These are phyloP conservation scores for Candida ovalis DNA, from an alignment of 805 yeast species.

Conservation along the genomic window DNA sequence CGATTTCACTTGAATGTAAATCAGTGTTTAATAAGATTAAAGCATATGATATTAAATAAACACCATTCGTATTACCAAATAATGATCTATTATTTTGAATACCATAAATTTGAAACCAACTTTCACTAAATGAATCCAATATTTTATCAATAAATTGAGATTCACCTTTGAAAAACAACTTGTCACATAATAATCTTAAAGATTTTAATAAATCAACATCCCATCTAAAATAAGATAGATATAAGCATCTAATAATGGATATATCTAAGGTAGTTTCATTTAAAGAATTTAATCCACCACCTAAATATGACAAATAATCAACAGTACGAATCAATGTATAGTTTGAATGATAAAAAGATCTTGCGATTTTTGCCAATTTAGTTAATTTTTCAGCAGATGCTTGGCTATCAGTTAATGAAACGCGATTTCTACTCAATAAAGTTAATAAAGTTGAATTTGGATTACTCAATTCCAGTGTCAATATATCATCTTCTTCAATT, in stretches of 20 bases:
- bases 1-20: conserved; percentile 52
- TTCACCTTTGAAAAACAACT: conserved; percentile 75
- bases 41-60: conserved; percentile 70
- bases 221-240: conserved; percentile 44
- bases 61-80: conserved; percentile 50
- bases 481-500: not conserved
- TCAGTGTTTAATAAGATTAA: conserved; percentile 74
- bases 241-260: conserved; percentile 36
- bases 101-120: conserved; percentile 54
- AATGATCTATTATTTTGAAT: conserved; percentile 24
- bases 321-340: conserved; percentile 21
- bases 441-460: not conserved
- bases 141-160: conserved; percentile 77
- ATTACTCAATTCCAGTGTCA: not conserved
- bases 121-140: conserved; percentile 60
- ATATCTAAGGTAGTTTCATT: conserved; percentile 32
- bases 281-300: conserved; percentile 20
- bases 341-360: conserved; percentile 29
- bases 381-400: conserved; percentile 1
- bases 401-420: not conserved
- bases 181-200: conserved; percentile 57
- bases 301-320: conserved; percentile 25
- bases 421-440: not conserved
- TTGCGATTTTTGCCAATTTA: conserved; percentile 25
- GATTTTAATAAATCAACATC: conserved; percentile 51